These are phyloP conservation scores for Penicillium sp. DNA, from an alignment of 2,329 filamentous ascomycete genomes.

Conservation along the genomic window DNA sequence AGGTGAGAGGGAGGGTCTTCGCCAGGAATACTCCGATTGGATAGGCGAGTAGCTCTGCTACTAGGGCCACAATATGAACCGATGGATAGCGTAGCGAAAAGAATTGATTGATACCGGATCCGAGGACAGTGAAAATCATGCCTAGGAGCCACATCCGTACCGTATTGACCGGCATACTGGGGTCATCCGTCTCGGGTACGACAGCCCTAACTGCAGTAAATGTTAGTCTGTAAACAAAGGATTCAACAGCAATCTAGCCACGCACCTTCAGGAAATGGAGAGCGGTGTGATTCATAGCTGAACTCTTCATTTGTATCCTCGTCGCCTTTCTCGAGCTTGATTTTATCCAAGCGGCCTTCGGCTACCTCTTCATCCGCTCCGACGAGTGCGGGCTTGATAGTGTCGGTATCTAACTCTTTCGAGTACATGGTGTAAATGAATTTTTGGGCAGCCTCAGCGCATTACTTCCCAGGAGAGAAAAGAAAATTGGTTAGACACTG, in stretches of 20 bases:
- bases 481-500: neutral
- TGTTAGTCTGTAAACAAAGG: neutral
- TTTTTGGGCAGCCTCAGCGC: neutral
- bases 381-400: neutral
- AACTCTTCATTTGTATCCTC: slow-evolving; percentile 19
- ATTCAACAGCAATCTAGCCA: neutral
- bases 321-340: neutral
- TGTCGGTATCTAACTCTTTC: neutral
- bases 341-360: neutral
- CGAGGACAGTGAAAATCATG: slow-evolving; percentile 43
- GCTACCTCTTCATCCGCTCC: neutral
- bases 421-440: neutral
- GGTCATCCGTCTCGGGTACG: slow-evolving; percentile 31
- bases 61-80: slow-evolving; percentile 47
- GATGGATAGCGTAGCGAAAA: slow-evolving; percentile 49
- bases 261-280: slow-evolving; percentile 26
- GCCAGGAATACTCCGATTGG: slow-evolving; percentile 44
- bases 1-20: slow-evolving; percentile 39
- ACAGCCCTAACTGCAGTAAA: slow-evolving; percentile 21
- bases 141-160: slow-evolving; percentile 46
- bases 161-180: slow-evolving; percentile 28
- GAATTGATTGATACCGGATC: slow-evolving; percentile 49
- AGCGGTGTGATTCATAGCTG: slow-evolving; percentile 27
- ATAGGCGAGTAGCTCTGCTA: slow-evolving; percentile 47
- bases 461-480: neutral